Percentiles rank a stretch among this genome's conserved stretches.
phyloP scores from a whole-genome alignment of 2,329 filamentous ascomycete species.

The Saccharata proteae region DNA sequence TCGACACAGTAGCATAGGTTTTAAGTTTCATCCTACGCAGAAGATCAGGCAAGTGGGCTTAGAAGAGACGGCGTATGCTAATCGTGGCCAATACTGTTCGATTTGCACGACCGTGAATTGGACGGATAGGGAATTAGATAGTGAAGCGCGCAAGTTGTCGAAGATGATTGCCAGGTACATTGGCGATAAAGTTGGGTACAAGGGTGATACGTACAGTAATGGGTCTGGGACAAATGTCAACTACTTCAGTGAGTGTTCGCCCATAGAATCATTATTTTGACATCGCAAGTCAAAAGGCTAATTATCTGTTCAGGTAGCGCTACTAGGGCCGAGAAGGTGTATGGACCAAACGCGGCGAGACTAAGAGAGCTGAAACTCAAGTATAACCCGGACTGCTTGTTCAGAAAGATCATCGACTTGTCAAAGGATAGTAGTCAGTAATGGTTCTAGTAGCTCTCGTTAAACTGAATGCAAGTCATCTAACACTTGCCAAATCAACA shows the following conservation, averaged over 20 bases:
- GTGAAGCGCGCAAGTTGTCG: conserved; percentile 3
- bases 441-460: too few species aligned
- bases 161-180: conserved; percentile 1
- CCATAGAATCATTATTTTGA: too few species aligned
- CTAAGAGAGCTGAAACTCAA: conserved; percentile 22
- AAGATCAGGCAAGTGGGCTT: too few species aligned
- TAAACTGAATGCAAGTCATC: too few species aligned
- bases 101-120: conserved; percentile 5
- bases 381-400: conserved; percentile 23
- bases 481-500: too few species aligned
- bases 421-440: too few species aligned
- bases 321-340: conserved; percentile 18
- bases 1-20: too few species aligned
- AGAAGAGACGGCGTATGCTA: background rate
- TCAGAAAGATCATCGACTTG: conserved; percentile 12
- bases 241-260: conserved; percentile 15
- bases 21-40: too few species aligned
- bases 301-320: conserved; percentile 14
- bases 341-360: conserved; percentile 20
- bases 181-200: conserved; percentile 9
- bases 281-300: too few species aligned
- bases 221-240: conserved; percentile 20
- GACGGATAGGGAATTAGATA: conserved; percentile 1
- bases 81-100: conserved; percentile 7
- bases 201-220: conserved; percentile 15